Percentiles rank a stretch among this genome's conserved stretches.
Evolutionary conservation across 495 filamentous ascomycete species (phyloP).

Genomic region (Trichoderma asperelloides): DNA sequence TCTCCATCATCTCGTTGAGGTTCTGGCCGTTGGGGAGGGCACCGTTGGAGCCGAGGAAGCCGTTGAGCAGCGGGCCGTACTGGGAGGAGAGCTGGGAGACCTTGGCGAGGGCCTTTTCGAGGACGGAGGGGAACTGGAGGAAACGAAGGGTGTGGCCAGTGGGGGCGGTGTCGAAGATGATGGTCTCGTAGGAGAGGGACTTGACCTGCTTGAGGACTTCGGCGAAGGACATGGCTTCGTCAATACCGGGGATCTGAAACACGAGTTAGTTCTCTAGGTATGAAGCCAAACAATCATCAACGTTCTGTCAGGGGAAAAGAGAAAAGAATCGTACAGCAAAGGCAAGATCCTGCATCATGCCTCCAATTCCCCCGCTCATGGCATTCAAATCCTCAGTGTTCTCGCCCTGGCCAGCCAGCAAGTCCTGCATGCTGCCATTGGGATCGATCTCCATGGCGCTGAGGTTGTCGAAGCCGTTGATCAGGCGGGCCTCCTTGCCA

Average conservation of each 20-base stretch:
- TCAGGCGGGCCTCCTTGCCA: slow-evolving; percentile 89
- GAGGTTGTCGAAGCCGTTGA: slow-evolving; percentile 87
- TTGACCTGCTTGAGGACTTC: slow-evolving; percentile 99
- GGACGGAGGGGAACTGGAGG: slow-evolving; percentile 94
- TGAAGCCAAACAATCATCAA: too few species aligned
- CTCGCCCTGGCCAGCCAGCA: slow-evolving; percentile 74
- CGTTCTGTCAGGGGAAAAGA: neutral
- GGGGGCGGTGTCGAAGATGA: slow-evolving; percentile 97
- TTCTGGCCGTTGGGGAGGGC: slow-evolving; percentile 79
- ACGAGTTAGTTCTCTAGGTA: slow-evolving; percentile 9
- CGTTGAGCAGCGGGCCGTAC: slow-evolving; percentile 93
- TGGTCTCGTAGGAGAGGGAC: slow-evolving; percentile 95
- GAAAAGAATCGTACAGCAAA: slow-evolving; percentile 42
- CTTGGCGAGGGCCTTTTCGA: slow-evolving; percentile 97
- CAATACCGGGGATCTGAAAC: slow-evolving; percentile 85
- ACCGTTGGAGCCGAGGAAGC: slow-evolving; percentile 76
- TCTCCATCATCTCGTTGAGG: slow-evolving; percentile 81
- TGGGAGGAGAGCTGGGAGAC: slow-evolving; percentile 87
- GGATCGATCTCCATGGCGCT: slow-evolving; percentile 99
- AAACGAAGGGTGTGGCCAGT: slow-evolving; percentile 99
- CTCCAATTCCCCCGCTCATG: slow-evolving; percentile 52
- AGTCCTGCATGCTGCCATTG: slow-evolving; percentile 93
- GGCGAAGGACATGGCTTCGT: slow-evolving; percentile 99
- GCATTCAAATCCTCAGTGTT: slow-evolving; percentile 58
- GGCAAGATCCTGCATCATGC: slow-evolving; percentile 59